Evolutionary conservation across 805 yeast species (phyloP).

Genomic region (Ogataea angusta): DNA sequence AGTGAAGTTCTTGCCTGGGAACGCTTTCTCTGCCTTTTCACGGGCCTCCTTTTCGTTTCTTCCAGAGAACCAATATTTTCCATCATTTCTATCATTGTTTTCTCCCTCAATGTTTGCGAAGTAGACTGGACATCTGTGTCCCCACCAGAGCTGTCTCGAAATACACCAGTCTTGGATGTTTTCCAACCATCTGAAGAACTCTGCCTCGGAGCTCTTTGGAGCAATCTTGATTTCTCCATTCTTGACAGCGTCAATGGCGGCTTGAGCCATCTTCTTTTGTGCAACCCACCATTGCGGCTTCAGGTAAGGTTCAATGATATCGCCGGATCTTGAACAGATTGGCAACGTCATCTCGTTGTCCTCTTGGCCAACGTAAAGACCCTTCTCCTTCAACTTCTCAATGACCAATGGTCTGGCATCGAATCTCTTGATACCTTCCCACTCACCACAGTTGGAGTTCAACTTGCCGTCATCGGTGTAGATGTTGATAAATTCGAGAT

Average conservation of each 20-base stretch:
- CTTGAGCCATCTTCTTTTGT: constrained; percentile 83
- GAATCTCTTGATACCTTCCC: constrained; percentile 87
- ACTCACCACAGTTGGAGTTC: constrained; percentile 92
- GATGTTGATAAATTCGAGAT: constrained; percentile 83
- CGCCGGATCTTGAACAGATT: constrained; percentile 93
- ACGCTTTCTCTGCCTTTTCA: constrained; percentile 71
- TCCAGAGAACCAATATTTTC: constrained; percentile 88
- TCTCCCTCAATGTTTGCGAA: constrained; percentile 78
- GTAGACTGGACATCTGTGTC: constrained; percentile 97
- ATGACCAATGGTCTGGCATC: constrained; percentile 88
- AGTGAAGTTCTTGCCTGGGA: constrained; percentile 65
- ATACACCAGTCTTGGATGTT: constrained; percentile 99
- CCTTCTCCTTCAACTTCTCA: constrained; percentile 70
- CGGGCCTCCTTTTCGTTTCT: constrained; percentile 79
- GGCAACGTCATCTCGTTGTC: constrained; percentile 97
- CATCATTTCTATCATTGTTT: constrained; percentile 58
- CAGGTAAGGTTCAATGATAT: constrained; percentile 90
- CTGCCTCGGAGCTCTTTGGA: constrained; percentile 89
- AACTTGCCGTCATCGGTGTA: constrained; percentile 88
- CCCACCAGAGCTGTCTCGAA: constrained; percentile 90
- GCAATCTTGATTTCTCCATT: constrained; percentile 75
- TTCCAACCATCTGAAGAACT: constrained; percentile 92
- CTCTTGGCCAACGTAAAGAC: constrained; percentile 75
- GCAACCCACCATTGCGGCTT: constrained; percentile 99
- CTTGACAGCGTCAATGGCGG: constrained; percentile 81